phyloP scores from a whole-genome alignment of 208 protist genomes.

The Trypanosoma scelopori region DNA sequence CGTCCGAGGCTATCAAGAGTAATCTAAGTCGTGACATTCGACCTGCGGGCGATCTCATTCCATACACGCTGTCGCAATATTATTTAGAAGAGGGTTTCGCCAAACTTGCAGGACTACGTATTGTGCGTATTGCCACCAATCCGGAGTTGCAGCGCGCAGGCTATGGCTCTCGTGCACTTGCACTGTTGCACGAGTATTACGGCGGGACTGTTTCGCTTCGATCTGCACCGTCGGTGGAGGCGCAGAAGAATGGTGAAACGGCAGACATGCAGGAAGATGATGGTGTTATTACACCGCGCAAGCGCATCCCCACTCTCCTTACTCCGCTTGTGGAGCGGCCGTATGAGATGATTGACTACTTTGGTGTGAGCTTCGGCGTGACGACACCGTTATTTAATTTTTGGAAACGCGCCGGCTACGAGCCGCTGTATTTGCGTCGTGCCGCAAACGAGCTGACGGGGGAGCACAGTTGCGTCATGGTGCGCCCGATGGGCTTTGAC shows the following conservation, averaged over 20 bases:
- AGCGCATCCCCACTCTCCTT: constrained; percentile 78
- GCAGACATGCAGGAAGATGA: constrained; percentile 20
- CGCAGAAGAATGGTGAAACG: constrained; percentile 9
- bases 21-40: constrained; percentile 89
- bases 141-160: constrained; percentile 96
- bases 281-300: constrained; percentile 38
- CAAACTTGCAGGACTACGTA: constrained; percentile 93
- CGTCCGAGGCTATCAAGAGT: constrained; percentile 78
- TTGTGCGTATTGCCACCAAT: constrained; percentile 99
- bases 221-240: constrained; percentile 18
- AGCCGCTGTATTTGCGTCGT: constrained; percentile 92
- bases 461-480: constrained; percentile 99
- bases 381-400: constrained; percentile 97
- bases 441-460: constrained; percentile 97
- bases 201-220: constrained; percentile 79
- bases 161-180: constrained; percentile 95
- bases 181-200: constrained; percentile 95
- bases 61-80: constrained; percentile 98
- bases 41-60: constrained; percentile 98
- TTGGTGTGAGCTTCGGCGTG: constrained; percentile 97
- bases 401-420: constrained; percentile 92
- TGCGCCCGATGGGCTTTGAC: constrained; percentile 83
- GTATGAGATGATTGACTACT: constrained; percentile 95
- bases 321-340: constrained; percentile 80
- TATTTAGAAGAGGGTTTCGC: constrained; percentile 96